Conservation (phyloP, 257 asterid genomes). For the Solanum lycopersicoides region DNA sequence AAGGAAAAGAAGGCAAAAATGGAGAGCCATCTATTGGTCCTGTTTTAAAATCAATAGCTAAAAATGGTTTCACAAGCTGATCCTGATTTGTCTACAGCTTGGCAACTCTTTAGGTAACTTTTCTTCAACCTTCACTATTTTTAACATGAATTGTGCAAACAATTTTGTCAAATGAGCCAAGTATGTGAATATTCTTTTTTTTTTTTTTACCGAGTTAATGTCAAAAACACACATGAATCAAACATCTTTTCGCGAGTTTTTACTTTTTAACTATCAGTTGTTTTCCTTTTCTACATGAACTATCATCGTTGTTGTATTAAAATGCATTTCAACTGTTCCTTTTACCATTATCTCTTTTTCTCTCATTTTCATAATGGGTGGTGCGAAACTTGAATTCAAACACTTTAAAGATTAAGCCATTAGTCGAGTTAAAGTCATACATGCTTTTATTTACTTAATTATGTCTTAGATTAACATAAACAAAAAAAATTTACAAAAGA, state of each 20-base stretch:
- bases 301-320: too few species aligned
- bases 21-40: conserved; percentile 82
- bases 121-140: neutral
- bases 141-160: neutral
- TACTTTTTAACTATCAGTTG: too few species aligned
- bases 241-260: neutral
- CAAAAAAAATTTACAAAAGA: neutral
- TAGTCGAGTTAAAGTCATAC: neutral
- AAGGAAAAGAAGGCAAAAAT: conserved; percentile 53
- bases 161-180: neutral
- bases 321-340: too few species aligned
- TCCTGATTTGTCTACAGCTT: conserved; percentile 54
- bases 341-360: neutral
- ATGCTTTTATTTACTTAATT: neutral
- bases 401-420: neutral
- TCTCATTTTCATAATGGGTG: neutral
- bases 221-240: neutral
- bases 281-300: neutral
- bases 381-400: neutral
- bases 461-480: neutral
- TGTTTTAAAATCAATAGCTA: conserved; percentile 46
- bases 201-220: neutral
- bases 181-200: neutral
- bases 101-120: conserved; percentile 71
- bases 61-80: conserved; percentile 46